Evolutionary conservation across 805 yeast genomes (phyloP).

Genomic region (Nakazawaea laoshanensis): DNA sequence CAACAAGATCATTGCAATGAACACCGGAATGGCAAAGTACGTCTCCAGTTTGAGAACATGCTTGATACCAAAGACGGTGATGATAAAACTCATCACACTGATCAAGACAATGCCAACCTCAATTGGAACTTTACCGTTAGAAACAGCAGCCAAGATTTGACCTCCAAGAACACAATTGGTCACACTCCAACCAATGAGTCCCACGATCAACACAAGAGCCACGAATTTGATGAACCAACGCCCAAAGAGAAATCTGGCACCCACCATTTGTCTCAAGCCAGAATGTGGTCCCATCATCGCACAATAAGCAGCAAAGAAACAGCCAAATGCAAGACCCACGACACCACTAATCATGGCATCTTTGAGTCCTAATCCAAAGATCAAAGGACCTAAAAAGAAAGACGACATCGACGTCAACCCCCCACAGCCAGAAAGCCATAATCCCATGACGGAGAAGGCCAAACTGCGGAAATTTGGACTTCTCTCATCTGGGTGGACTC

Average conservation of each 20-base stretch:
- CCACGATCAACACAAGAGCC: conserved; percentile 61
- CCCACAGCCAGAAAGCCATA: conserved; percentile 84
- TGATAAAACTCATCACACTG: conserved; percentile 50
- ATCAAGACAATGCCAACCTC: conserved; percentile 71
- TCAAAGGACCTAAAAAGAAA: conserved; percentile 64
- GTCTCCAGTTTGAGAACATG: conserved; percentile 64
- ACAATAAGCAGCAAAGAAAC: conserved; percentile 74
- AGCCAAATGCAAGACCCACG: conserved; percentile 58
- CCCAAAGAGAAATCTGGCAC: conserved; percentile 74
- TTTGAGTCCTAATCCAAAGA: conserved; percentile 60
- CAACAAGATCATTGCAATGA: conserved; percentile 56
- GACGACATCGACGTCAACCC: conserved; percentile 88
- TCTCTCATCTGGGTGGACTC: conserved; percentile 57
- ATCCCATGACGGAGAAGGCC: conserved; percentile 45
- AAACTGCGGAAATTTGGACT: conserved; percentile 12
- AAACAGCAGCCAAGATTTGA: conserved; percentile 61
- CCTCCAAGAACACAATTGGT: conserved; percentile 89
- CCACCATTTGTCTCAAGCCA: conserved; percentile 84
- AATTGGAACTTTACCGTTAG: conserved; percentile 58
- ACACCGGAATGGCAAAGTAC: conserved; percentile 58
- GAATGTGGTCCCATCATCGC: conserved; percentile 85
- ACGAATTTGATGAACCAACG: conserved; percentile 79
- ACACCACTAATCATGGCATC: conserved; percentile 58
- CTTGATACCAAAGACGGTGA: conserved; percentile 74
- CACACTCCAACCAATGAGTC: conserved; percentile 89